Evolutionary conservation across 2,329 filamentous ascomycete genomes (phyloP).

Genomic region (Onygena corvina): DNA sequence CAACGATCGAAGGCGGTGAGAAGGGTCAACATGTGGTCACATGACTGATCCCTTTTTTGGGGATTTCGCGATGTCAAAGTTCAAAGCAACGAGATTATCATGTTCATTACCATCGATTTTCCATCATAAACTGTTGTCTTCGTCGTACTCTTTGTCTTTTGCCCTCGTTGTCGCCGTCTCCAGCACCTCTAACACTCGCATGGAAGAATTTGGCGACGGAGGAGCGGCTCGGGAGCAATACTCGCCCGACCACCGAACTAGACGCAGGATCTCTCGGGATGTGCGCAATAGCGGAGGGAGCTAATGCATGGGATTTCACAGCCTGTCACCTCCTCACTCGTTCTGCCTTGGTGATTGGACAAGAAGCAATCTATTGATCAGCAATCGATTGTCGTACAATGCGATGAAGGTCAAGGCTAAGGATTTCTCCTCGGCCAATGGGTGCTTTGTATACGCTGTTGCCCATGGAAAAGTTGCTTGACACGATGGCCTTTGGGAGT

Average conservation of each 20-base stretch:
- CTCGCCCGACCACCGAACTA: background rate
- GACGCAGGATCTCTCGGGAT: background rate
- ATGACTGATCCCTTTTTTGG: background rate
- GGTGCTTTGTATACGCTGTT: background rate
- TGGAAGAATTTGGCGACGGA: background rate
- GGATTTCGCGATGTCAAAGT: background rate
- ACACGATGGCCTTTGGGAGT: background rate
- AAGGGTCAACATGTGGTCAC: background rate
- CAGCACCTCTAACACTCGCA: background rate
- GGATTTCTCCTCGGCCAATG: background rate
- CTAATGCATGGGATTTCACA: constrained; percentile 8
- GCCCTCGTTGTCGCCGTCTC: too few species aligned
- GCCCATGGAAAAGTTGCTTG: background rate
- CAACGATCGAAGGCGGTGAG: constrained; percentile 4
- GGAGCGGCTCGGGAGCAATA: background rate
- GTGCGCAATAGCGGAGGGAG: constrained; percentile 2
- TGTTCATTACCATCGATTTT: background rate
- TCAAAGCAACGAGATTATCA: background rate
- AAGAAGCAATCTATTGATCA: background rate
- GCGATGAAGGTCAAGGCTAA: background rate
- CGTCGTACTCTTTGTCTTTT: too few species aligned
- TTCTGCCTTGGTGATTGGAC: constrained; percentile 1
- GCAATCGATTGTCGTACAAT: background rate
- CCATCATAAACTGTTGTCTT: too few species aligned
- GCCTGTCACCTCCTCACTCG: background rate